These are phyloP conservation scores for Galeopsis tetrahit DNA, from an alignment of 257 asterid species.

Conservation along the genomic window DNA sequence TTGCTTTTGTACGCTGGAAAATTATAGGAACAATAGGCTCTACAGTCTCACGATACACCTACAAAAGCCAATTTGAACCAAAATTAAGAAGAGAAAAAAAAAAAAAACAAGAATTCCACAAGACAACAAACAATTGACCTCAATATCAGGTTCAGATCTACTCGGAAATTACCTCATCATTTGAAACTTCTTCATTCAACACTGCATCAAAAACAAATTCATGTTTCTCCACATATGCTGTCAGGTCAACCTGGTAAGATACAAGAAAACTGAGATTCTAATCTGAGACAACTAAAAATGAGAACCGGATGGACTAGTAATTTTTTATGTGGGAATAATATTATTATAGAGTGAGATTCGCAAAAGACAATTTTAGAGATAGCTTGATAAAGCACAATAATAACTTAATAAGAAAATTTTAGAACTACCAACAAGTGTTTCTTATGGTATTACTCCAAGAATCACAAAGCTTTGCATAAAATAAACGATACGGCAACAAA, in stretches of 20 bases:
- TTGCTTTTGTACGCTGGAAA: slow-evolving; percentile 87
- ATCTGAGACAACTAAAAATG: slow-evolving; percentile 11
- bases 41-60: slow-evolving; percentile 79
- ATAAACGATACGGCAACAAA: slow-evolving; percentile 4
- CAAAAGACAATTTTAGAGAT: slow-evolving; percentile 1
- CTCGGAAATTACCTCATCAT: slow-evolving; percentile 74
- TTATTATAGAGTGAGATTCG: slow-evolving; percentile 14
- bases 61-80: slow-evolving; percentile 16
- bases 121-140: slow-evolving; percentile 28
- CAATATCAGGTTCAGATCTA: slow-evolving; percentile 17
- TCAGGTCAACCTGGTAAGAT: slow-evolving; percentile 82
- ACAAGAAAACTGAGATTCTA: slow-evolving; percentile 18
- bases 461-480: background rate
- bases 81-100: slow-evolving; percentile 17
- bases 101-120: slow-evolving; percentile 10
- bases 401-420: slow-evolving; percentile 9
- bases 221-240: slow-evolving; percentile 93
- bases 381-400: slow-evolving; percentile 13
- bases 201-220: slow-evolving; percentile 99
- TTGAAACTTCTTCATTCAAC: slow-evolving; percentile 93
- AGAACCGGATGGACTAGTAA: slow-evolving; percentile 15
- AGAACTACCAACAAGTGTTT: slow-evolving; percentile 6
- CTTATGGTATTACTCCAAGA: slow-evolving; percentile 21
- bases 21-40: slow-evolving; percentile 86
- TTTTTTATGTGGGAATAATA: slow-evolving; percentile 10